phyloP scores from a whole-genome alignment of 2,329 filamentous ascomycete genomes.

The Neurospora sp. region DNA sequence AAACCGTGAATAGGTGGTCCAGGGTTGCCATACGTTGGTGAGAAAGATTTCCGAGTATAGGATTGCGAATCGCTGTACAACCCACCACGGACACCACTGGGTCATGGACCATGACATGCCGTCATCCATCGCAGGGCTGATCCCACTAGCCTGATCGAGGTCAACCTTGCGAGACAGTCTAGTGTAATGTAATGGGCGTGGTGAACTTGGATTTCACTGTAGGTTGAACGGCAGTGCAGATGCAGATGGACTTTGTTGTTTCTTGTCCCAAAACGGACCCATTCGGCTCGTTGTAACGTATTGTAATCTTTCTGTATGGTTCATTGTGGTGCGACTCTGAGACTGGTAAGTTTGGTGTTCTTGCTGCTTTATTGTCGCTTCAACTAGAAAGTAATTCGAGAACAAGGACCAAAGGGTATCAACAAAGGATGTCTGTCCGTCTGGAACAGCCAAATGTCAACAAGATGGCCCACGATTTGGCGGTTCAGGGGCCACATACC shows the following conservation, averaged over 20 bases:
- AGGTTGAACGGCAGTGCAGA: background rate
- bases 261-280: background rate
- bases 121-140: background rate
- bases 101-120: background rate
- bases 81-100: background rate
- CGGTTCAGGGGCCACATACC: background rate
- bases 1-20: background rate
- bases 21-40: background rate
- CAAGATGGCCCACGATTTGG: background rate
- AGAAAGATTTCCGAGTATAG: background rate
- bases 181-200: background rate
- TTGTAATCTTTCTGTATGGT: background rate
- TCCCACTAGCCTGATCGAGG: background rate
- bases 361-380: background rate
- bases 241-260: background rate
- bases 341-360: background rate
- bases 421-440: background rate
- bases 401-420: background rate
- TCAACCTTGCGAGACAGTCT: background rate
- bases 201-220: background rate
- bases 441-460: background rate
- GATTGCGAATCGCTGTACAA: background rate
- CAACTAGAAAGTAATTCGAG: background rate
- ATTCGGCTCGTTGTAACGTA: background rate
- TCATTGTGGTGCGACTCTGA: background rate